A percentile compares a stretch with the other conserved stretches of the same genome.
Conservation (phyloP, 2,329 filamentous ascomycete species). For the Ascochyta rabiei region DNA sequence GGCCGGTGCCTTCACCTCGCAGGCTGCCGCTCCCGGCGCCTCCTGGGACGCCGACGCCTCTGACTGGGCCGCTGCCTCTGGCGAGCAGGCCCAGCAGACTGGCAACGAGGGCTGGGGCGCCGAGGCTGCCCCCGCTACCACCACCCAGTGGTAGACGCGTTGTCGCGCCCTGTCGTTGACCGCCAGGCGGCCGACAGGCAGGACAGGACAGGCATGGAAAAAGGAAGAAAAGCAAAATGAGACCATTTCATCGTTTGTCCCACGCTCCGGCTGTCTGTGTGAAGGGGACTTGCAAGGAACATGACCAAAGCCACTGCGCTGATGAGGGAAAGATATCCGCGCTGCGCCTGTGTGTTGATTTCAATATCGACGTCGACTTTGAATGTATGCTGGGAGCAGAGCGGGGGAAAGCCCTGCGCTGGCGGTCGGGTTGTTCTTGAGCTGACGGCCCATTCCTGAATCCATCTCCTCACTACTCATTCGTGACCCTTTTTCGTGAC, state of each 20-base stretch:
- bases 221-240: conserved; percentile 38
- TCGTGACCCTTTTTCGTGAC: too few species aligned
- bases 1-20: conserved; percentile 65
- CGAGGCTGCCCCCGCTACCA: conserved; percentile 45
- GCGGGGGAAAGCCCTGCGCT: conserved; percentile 99
- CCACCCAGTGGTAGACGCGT: conserved; percentile 53
- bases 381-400: conserved; percentile 18
- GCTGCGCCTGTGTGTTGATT: conserved; percentile 18
- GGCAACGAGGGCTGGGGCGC: conserved; percentile 60
- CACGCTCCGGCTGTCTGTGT: conserved; percentile 3
- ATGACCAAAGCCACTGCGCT: conserved; percentile 67
- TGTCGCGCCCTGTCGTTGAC: conserved; percentile 39
- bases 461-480: conserved; percentile 15
- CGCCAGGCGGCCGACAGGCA: conserved; percentile 30
- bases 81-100: conserved; percentile 46
- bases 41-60: conserved; percentile 68
- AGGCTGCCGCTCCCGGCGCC: conserved; percentile 65
- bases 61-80: conserved; percentile 73
- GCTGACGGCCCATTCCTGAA: conserved; percentile 68
- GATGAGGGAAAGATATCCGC: conserved; percentile 99
- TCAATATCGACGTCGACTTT: background rate
- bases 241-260: conserved; percentile 24
- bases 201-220: conserved; percentile 31
- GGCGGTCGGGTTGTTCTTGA: conserved; percentile 83
- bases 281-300: conserved; percentile 27